Percentiles rank a stretch among this genome's conserved stretches.
Evolutionary conservation across 306 rosid species (phyloP).

Genomic region (Corylus avellana): DNA sequence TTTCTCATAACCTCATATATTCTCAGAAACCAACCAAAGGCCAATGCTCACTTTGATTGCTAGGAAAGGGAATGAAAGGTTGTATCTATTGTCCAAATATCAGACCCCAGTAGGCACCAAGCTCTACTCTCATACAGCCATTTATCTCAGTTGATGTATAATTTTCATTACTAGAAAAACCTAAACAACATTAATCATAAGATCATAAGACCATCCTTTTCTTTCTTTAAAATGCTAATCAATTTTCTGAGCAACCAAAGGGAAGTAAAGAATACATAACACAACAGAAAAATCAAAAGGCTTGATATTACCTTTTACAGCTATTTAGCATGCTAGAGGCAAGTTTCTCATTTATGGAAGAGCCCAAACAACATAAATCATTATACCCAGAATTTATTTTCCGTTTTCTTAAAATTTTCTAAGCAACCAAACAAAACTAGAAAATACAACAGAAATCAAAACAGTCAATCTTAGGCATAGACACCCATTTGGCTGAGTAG

Average conservation of each 20-base stretch:
- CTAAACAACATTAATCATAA: neutral
- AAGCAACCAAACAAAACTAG: neutral
- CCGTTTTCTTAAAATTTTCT: neutral
- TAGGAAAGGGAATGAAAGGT: neutral
- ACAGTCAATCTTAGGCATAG: neutral
- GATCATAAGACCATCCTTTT: no score
- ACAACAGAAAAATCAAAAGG: neutral
- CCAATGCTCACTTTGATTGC: neutral
- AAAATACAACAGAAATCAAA: neutral
- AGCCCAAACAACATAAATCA: neutral
- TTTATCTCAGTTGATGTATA: neutral
- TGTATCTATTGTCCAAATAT: neutral
- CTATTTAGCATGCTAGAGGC: neutral
- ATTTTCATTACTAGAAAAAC: neutral
- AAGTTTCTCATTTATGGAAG: neutral
- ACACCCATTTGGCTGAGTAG: neutral
- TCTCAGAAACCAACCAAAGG: slow-evolving; percentile 1
- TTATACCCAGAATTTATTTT: neutral
- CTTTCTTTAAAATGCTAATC: neutral
- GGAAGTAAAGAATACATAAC: no score
- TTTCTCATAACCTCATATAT: neutral
- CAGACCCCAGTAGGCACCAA: neutral
- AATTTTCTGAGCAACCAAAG: neutral
- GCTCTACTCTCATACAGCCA: neutral
- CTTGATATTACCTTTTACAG: neutral